phyloP scores from a whole-genome alignment of 2,329 filamentous ascomycete species.

The Exophiala sideris region DNA sequence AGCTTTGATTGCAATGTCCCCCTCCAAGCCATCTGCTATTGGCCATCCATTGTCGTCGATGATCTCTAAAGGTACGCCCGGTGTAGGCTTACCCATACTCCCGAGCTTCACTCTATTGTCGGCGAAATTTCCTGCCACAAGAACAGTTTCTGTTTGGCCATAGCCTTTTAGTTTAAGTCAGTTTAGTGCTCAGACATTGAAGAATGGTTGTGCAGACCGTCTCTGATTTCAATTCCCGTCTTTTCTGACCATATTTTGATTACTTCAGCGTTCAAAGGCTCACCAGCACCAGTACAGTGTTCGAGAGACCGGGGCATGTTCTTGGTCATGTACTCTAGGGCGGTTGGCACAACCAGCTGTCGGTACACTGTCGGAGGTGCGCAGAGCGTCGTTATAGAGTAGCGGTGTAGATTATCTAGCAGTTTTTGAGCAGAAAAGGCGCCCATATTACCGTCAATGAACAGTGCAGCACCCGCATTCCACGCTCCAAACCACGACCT shows the following conservation, averaged over 20 bases:
- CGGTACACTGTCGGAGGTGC: conserved; percentile 39
- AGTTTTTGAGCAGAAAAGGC: conserved; percentile 32
- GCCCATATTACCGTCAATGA: conserved; percentile 37
- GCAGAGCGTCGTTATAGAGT: conserved; percentile 40
- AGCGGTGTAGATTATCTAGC: conserved; percentile 34
- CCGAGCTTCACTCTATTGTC: conserved; percentile 33
- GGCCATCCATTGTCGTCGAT: conserved; percentile 33
- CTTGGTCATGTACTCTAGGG: conserved; percentile 26
- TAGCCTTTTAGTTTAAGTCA: conserved; percentile 26
- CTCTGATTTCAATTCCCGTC: conserved; percentile 34
- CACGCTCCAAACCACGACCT: conserved; percentile 36
- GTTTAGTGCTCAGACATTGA: neutral
- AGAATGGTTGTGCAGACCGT: conserved; percentile 23
- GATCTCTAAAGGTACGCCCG: conserved; percentile 35
- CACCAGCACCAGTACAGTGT: conserved; percentile 38
- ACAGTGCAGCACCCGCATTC: conserved; percentile 40
- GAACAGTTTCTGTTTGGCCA: conserved; percentile 39
- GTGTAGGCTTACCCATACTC: conserved; percentile 38
- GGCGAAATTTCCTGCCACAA: conserved; percentile 37
- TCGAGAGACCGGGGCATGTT: conserved; percentile 30
- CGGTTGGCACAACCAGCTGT: conserved; percentile 36
- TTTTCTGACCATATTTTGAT: conserved; percentile 35
- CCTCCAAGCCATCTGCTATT: conserved; percentile 31
- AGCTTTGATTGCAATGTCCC: conserved; percentile 34
- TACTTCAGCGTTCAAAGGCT: conserved; percentile 38